A percentile compares a stretch with the other conserved stretches of the same genome.
Evolutionary conservation across 108 stramenopile genomes (phyloP).

Genomic region (Nitzschia inconspicua): DNA sequence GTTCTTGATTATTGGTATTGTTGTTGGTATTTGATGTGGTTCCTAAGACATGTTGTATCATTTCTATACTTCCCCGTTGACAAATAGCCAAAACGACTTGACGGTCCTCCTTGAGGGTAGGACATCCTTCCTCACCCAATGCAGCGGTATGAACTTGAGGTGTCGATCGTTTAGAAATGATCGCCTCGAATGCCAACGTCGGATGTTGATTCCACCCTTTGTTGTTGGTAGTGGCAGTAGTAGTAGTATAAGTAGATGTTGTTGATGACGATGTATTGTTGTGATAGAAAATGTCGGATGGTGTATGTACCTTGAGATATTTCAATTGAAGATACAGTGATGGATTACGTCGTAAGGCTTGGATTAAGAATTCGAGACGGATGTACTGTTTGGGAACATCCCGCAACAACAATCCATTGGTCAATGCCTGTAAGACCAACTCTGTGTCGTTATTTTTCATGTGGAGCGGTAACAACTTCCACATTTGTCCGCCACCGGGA

Average conservation of each 20-base stretch:
- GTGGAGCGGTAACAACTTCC: conserved; percentile 7
- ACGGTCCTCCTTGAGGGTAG: conserved; percentile 1
- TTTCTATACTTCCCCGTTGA: conserved; percentile 4
- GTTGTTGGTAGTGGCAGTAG: no score
- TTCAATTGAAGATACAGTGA: conserved; percentile 33
- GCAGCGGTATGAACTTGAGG: conserved; percentile 21
- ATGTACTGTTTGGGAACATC: conserved; percentile 15
- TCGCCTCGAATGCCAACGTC: conserved; percentile 16
- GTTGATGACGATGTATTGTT: no score
- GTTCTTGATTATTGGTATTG: no score
- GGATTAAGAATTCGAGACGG: conserved; percentile 9
- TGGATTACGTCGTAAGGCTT: conserved; percentile 9
- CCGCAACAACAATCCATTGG: conserved; percentile 26
- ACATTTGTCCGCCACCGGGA: conserved; percentile 28
- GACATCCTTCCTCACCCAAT: conserved; percentile 3
- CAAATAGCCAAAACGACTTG: conserved; percentile 10
- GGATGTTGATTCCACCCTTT: not conserved
- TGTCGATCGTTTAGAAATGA: conserved; percentile 6
- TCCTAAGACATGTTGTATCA: conserved; percentile 6
- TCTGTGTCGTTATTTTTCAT: conserved; percentile 17
- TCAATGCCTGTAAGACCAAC: conserved; percentile 23
- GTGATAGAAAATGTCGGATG: no score
- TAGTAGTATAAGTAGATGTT: no score
- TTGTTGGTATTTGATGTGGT: no score
- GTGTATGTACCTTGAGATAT: no score